Base-by-base conservation (phyloP, 192 early-diverging fungal genomes). In the Coemansia guatemalensis region DNA sequence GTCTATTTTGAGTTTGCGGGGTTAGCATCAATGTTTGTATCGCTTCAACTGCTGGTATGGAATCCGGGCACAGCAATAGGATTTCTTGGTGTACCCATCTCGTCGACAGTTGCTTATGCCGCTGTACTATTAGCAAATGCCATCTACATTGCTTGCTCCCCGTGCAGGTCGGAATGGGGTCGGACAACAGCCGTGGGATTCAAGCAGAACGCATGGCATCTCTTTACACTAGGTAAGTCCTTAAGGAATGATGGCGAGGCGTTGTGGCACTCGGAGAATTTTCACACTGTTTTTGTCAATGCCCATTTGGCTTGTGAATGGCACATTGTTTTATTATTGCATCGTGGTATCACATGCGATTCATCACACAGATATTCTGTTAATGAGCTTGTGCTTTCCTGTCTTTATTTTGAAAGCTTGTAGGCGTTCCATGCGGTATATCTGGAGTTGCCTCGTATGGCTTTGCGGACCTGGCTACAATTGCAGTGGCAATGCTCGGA, bases 401-500 rank as follows among this genome's bases (percentile, higher is more conserved):
- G 12, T 20, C 3, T 51, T 33, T 53, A 0, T 5, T 9, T 14
- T 48, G 14, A 17, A 26, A 49, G 0, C 1, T 11, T 54, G 27
- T 77, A 77, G 76, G 76, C 11, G 30, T 79, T 17, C 76, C 77
- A 24, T 80, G 77, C 49, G 72, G 65, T 4, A 32, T 80, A 20
- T 80, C 77, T 12, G 77, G 77, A 2, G 48, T 80, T 49, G 71
- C 77, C 14, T 80, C 77, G 23, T 80, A 74, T 58, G 77, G 77
- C 5, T 80, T 80, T 56, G 87, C 89, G 53, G 92, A 93, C 58
- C 59, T 89, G 18, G 84, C 90, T 12, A 85, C 92, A 22, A 68
- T 93, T 51, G 85, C 86, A 1, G 91, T 93, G 14, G 89, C 92
- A 17, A 82, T 88, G 54, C 75, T 99, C 3, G 93, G 95, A 17